These are phyloP conservation scores for Trichoderma aggressivum DNA, from an alignment of 2,329 filamentous ascomycete species.

Conservation along the genomic window DNA sequence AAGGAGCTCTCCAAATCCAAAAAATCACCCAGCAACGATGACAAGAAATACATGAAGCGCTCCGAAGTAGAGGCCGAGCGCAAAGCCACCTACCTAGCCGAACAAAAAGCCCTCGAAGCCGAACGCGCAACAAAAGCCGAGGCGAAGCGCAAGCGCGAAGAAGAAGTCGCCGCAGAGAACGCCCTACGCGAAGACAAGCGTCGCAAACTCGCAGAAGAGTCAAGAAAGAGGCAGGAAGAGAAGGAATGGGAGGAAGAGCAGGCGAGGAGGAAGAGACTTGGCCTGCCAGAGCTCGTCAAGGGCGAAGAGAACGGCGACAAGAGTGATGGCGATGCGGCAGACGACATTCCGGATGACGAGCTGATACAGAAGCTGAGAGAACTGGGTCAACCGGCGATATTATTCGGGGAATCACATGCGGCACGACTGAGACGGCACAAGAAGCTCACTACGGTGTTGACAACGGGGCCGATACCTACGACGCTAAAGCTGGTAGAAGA, in stretches of 20 bases:
- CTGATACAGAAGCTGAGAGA: constrained; percentile 65
- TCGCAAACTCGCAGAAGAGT: constrained; percentile 76
- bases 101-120: constrained; percentile 71
- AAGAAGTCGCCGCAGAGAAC: constrained; percentile 71
- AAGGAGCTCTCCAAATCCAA: constrained; percentile 86
- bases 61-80: constrained; percentile 83
- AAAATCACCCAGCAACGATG: constrained; percentile 40
- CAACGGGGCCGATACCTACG: constrained; percentile 80
- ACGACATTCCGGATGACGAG: constrained; percentile 69
- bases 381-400: constrained; percentile 65
- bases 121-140: constrained; percentile 66
- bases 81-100: constrained; percentile 72
- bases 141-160: constrained; percentile 85
- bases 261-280: constrained; percentile 69
- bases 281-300: constrained; percentile 67
- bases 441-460: constrained; percentile 59
- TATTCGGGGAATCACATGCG: constrained; percentile 80
- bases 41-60: constrained; percentile 79
- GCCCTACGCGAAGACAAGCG: constrained; percentile 77
- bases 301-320: constrained; percentile 34
- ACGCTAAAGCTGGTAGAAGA: constrained; percentile 76
- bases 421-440: constrained; percentile 68
- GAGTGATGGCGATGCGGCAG: constrained; percentile 45
- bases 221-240: constrained; percentile 64
- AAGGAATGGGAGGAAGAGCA: constrained; percentile 72